Evolutionary conservation across 108 stramenopile species (phyloP), one percentile per base, ranked within the genome.

Genomic region (Poteriospumella lacustris): DNA sequence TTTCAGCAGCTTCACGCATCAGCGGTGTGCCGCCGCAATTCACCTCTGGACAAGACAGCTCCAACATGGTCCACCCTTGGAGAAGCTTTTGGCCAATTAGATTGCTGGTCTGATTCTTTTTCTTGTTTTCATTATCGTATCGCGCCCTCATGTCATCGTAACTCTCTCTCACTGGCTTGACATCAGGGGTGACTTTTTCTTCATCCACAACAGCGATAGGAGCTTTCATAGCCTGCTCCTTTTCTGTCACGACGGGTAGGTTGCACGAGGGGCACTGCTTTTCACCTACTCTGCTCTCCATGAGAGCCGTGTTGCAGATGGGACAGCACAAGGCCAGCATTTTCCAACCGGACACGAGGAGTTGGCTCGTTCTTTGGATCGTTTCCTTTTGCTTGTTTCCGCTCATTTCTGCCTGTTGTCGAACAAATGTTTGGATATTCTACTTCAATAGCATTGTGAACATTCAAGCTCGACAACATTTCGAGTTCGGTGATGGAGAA

Each of bases 241-340:
- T 52, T 64, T 64, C 60, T 5, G 36, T 31, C 24, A 12, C 36
- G 12, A 64, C 60, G 28, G 60, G 60, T 33, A 64, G 9, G 3
- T 64, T 34, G 36, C 60, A 64, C 36, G 5, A 9, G 28, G 60
- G 12, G 36, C 60, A 64, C 9, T 24, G 60, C 15, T 12, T 31
- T 64, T 64, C 31, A 24, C 31, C 60, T 34, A 12, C 60, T 24
- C 36, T 64, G 15, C 29, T 31, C n/a, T n/a, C n/a, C 12, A 64
- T 9, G 9, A 64, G 36, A 5, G 60, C 60, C 15, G 24, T 64
- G 29, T 31, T 3, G 31, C 60, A 64, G 24, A 64, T 3, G 12
- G 60, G 60, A 64, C 60, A 64, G 60, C 29, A 31, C 3, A 33
- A 34, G 36, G 60, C 60, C 31, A 64, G 36, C 60, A 64, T 64